Base-by-base conservation (phyloP, 495 filamentous ascomycete species). In the Aspergillus indologenus region DNA sequence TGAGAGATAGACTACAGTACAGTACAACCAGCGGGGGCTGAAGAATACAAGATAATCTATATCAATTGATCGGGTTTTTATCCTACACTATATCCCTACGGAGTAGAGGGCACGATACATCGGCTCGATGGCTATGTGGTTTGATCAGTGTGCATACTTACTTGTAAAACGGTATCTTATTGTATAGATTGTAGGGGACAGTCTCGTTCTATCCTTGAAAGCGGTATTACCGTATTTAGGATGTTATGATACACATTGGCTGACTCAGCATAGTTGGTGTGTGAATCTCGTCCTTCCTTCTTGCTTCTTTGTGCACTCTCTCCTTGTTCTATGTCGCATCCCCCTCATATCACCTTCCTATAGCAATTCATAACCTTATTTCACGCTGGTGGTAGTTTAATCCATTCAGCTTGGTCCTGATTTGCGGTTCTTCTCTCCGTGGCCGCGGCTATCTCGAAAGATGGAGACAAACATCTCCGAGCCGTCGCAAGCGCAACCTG, bases 401-500 rank as follows among this genome's bases (percentile, higher is more conserved):
- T 2, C 5, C 5, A 48, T 42, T 58, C 52, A 22, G 43, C 11
- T 56, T 52, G 52, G 29, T 46, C 52, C 20, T 34, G 34, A 56
- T 31, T 23, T 48, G 61, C 34, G 56, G 31, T 47, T 24, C 14
- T 7, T 12, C 55, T 59, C 54, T 45, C 19, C 12, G 58, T 47
- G 56, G 52, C 57, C 50, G 63, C 56, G 56, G 52, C 60, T 60
- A 59, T 62, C 55, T 57, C 51, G 56, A 40, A 66, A 22, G n/a
- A 75, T 75, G 73, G 69, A 74, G 56, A 58, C 62, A 34, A 56
- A 53, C 47, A 65, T 23, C 24, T 29, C 65, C 31, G 69, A 70
- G 45, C 61, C 63, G 58, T 66, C 70, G 62, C 65, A 71, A 53
- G 72, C 67, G 54, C 70, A 71, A 59, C 69, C 68, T 57, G 67